phyloP scores from a whole-genome alignment of 2,329 filamentous ascomycete species.

The Myrmaecium sp. region DNA sequence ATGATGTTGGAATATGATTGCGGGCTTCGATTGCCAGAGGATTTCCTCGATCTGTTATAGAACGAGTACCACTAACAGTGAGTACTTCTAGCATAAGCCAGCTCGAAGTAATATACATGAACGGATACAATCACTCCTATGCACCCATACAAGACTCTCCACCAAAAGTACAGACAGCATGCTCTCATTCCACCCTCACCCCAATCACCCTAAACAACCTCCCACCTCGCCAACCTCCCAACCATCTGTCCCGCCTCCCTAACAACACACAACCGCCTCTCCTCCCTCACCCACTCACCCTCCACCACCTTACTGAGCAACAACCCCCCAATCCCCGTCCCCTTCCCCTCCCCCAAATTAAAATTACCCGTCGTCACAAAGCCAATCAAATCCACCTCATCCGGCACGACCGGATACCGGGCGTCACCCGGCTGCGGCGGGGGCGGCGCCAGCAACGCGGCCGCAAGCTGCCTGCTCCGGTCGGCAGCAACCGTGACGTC shows the following conservation, averaged over 20 bases:
- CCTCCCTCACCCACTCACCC: conserved; percentile 18
- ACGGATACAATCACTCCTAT: too few relatives aligned
- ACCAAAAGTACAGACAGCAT: not conserved
- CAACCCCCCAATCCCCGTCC: conserved; percentile 59
- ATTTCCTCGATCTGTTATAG: too few relatives aligned
- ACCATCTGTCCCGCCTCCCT: conserved; percentile 63
- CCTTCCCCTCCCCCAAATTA: conserved; percentile 59
- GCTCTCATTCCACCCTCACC: not conserved
- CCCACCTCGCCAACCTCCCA: conserved; percentile 68
- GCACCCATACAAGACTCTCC: too few relatives aligned
- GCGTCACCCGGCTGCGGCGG: conserved; percentile 13
- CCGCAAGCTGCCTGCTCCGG: conserved; percentile 31
- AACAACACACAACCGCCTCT: conserved; percentile 52
- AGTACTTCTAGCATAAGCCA: too few relatives aligned
- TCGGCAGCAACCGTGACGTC: not conserved
- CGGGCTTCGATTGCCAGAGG: too few relatives aligned
- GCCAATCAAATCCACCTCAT: conserved; percentile 61
- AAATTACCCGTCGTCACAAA: conserved; percentile 82
- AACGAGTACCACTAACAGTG: too few relatives aligned
- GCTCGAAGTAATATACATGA: too few relatives aligned
- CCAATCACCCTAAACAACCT: conserved; percentile 34
- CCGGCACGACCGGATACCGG: conserved; percentile 51
- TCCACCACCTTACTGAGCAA: conserved; percentile 40
- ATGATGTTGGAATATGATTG: too few relatives aligned
- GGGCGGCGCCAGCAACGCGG: conserved; percentile 23